Base-by-base conservation (phyloP, 2,329 filamentous ascomycete species). In the Macrophomina tecta region DNA sequence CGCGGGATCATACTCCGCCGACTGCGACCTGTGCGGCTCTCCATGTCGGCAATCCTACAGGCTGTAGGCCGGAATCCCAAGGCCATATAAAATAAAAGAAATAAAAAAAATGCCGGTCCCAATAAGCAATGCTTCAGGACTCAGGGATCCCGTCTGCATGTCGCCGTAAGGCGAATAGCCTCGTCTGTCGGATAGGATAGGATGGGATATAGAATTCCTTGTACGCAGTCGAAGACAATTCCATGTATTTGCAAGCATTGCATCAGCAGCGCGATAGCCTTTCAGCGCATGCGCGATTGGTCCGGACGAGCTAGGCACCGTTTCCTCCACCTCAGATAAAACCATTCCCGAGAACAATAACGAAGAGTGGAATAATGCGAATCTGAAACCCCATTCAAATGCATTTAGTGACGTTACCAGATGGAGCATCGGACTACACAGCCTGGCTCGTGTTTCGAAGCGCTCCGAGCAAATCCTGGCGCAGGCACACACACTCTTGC, bases 11-110 rank as follows among this genome's bases (percentile, higher is more conserved):
- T 32, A 52, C 49, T 30, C 23, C 23, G 18, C 34, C n/a, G 49
- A 34, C 58, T 36, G 58, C 46, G 12, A 30, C 42, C 58, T 36
- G 58, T 62, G 58, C 58, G n/a, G 45, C 46, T 28, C 11, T 36
- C 58, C 58, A 38, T 36, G 58, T 28, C 58, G 32, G n/a, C 58
- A 7, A 62, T 8, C 58, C 45, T 30, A 32, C 58, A 40, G 58
- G 42, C 58, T 32, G 11, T 45, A 36, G 5, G 18, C 38, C 30
- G 45, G 58, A 38, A 62, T 14, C 12, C 45, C 28, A 30, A 49
- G 58, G 42, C 45, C 28, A 28, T 18, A 18, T 18, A 18, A 18
- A 18, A 18, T 18, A 18, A 18, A 18, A 18, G 18, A 18, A 18
- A n/a, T n/a, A 28, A 46, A 61, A 48, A 60, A 30, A 34, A 61